Base-by-base conservation (phyloP, 176 grass and related monocot species). In the Metroxylon sagu region DNA sequence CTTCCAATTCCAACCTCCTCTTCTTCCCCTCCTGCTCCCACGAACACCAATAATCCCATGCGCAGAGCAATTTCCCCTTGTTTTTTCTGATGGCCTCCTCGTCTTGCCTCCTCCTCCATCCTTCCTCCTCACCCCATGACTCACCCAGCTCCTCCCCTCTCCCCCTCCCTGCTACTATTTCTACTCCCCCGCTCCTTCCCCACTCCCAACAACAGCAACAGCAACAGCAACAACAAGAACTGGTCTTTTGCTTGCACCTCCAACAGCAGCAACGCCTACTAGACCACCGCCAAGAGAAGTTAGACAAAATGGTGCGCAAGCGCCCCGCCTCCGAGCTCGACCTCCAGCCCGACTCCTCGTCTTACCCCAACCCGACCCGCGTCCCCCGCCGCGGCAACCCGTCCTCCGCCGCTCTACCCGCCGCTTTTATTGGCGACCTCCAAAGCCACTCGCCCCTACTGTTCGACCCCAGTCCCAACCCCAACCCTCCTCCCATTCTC, bases 221-320 rank as follows among this genome's bases (percentile, higher is more conserved):
- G 1, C 69, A 71, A 8, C 18, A 79, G 0, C 15, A 69, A 4
- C 27, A 43, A 1, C 8, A 43, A 43, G 35, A 43, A 43, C 35
- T 43, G 35, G 8, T 43, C 35, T 43, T 43, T 43, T 43, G 12
- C 35, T 43, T 43, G 35, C 35, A 43, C 35, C 35, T 43, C 1
- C 16, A 62, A 52, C 35, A 43, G 8, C 35, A 43, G 8, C 35
- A 8, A 5, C 31, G 8, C 31, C 31, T 8, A 35, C 31, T 35
- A 35, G 6, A 35, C 6, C 31, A 43, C 35, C 29, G 4, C 8
- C 35, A 12, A 43, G 35, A 43, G 5, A 43, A 43, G 35, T 43
- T 43, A 12, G 8, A 43, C 35, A 43, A 43, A 43, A 95, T 95
- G 86, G 86, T 90, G 68, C 78, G 91, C 52, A 96, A 96, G 86